phyloP scores from a whole-genome alignment of 2,329 filamentous ascomycete genomes.

The Fusarium oligoseptatum region DNA sequence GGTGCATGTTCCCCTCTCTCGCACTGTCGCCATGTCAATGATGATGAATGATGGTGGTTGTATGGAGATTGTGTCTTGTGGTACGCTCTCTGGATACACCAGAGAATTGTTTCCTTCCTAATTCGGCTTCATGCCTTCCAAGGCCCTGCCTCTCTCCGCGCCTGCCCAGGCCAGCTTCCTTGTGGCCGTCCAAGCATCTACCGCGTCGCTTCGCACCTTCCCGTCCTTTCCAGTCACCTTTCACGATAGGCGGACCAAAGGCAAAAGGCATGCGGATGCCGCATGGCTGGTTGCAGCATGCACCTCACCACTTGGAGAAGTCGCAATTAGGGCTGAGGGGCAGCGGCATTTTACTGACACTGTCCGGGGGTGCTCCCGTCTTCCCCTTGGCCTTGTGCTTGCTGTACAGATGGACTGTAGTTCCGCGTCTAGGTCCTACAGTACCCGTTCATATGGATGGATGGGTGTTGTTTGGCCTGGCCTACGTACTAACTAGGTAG shows the following conservation, averaged over 20 bases:
- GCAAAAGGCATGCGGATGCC: conserved; percentile 34
- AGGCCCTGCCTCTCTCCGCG: conserved; percentile 2
- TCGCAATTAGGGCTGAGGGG: conserved; percentile 38
- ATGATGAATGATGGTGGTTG: conserved; percentile 5
- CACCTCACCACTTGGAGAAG: conserved; percentile 40
- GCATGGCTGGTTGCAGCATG: conserved; percentile 41
- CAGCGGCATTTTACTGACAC: conserved; percentile 27
- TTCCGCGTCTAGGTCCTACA: background rate
- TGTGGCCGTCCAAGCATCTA: conserved; percentile 8
- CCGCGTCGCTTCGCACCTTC: conserved; percentile 30
- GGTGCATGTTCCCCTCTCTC: conserved; percentile 27
- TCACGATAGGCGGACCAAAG: conserved; percentile 38
- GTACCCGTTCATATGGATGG: background rate
- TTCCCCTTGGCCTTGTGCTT: conserved; percentile 14
- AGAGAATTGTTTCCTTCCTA: conserved; percentile 30
- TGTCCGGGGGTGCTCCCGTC: conserved; percentile 15
- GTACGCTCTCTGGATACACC: conserved; percentile 20
- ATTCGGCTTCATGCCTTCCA: conserved; percentile 27
- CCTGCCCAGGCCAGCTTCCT: background rate
- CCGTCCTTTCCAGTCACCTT: conserved; percentile 35
- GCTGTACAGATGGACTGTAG: background rate
- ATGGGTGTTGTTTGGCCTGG: background rate
- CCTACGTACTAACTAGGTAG: too few species aligned
- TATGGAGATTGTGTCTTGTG: conserved; percentile 29
- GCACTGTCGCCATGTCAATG: conserved; percentile 28